A percentile compares a stretch with the other conserved stretches of the same genome.
phyloP scores from a whole-genome alignment of 179 eudicot genomes.

The Silene vulgaris region DNA sequence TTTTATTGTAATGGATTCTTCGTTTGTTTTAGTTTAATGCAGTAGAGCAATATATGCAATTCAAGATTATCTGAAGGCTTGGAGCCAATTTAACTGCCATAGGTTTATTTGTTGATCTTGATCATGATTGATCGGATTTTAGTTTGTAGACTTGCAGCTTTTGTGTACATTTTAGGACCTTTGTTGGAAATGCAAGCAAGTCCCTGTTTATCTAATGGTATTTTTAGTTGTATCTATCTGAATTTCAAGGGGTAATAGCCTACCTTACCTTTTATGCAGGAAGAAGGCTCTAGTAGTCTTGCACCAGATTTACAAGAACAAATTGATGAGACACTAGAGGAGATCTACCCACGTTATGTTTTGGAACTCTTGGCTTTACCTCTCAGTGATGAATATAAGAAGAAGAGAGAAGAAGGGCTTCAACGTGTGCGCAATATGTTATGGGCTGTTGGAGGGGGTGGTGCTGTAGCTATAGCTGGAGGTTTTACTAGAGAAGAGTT shows the following conservation, averaged over 20 bases:
- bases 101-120: background rate
- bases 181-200: background rate
- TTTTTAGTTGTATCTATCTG: background rate
- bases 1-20: background rate
- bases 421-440: conserved; percentile 87
- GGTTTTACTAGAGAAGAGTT: conserved; percentile 90
- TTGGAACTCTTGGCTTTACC: conserved; percentile 89
- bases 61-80: background rate
- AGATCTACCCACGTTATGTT: conserved; percentile 81
- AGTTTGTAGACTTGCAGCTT: conserved; percentile 5
- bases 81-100: background rate
- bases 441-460: conserved; percentile 99
- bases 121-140: background rate
- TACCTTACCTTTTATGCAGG: conserved; percentile 39
- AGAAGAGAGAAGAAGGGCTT: conserved; percentile 84
- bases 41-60: background rate
- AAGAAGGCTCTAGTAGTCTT: conserved; percentile 96
- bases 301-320: conserved; percentile 89
- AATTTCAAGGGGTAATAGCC: background rate
- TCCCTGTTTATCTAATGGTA: background rate
- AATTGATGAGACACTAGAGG: conserved; percentile 95
- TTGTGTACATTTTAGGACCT: conserved; percentile 6
- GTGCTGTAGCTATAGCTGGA: conserved; percentile 86
- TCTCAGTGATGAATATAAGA: conserved; percentile 49
- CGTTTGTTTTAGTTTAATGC: background rate